A percentile compares a stretch with the other conserved stretches of the same genome.
Conservation (phyloP, 2,329 filamentous ascomycete genomes). For the Sphaerulina musiva region DNA sequence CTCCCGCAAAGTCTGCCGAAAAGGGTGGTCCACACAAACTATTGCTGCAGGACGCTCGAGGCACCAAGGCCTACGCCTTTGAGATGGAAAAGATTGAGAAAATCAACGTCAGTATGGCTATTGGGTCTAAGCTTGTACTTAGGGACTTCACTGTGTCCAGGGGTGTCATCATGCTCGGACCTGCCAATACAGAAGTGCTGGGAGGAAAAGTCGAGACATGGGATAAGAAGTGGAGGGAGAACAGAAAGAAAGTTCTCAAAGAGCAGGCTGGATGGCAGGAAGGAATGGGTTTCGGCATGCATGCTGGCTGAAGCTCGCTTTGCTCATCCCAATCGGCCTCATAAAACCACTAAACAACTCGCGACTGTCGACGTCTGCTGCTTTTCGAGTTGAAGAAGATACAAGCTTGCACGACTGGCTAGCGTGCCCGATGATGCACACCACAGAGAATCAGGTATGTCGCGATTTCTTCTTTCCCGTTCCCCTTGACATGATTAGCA, state of each 20-base stretch:
- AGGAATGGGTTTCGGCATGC: conserved; percentile 9
- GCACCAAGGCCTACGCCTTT: conserved; percentile 62
- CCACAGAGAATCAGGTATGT: background rate
- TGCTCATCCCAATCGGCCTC: no score
- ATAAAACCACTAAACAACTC: background rate
- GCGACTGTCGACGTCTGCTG: background rate
- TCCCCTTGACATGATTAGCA: conserved; percentile 8
- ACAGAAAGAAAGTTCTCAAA: conserved; percentile 62
- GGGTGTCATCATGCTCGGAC: conserved; percentile 72
- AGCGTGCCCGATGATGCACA: background rate
- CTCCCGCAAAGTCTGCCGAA: conserved; percentile 13
- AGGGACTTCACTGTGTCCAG: conserved; percentile 61
- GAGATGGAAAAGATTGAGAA: conserved; percentile 63
- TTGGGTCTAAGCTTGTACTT: conserved; percentile 77
- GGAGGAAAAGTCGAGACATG: conserved; percentile 80
- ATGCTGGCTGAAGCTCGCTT: background rate
- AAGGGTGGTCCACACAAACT: conserved; percentile 64
- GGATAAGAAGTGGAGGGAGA: conserved; percentile 70
- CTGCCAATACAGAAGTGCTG: conserved; percentile 60
- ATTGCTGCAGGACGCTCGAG: conserved; percentile 71
- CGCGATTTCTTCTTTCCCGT: background rate
- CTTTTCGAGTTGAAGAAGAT: background rate
- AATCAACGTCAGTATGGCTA: conserved; percentile 57
- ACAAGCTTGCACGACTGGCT: background rate
- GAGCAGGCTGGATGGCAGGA: conserved; percentile 35